phyloP scores from a whole-genome alignment of 1,284 basidiomycete species.

The Neonothopanus nambi region DNA sequence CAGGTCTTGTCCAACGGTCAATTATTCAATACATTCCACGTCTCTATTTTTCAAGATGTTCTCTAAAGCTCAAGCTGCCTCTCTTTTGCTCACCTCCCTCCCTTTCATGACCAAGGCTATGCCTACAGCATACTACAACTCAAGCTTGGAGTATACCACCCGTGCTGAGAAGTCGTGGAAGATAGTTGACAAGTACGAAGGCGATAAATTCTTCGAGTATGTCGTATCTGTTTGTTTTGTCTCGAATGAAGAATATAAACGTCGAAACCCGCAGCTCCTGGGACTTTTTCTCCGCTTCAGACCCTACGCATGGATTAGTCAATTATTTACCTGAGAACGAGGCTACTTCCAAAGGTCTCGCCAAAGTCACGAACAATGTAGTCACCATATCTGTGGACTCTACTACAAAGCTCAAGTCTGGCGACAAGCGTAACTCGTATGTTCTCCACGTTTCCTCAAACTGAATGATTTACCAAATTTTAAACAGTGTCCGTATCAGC shows the following conservation, averaged over 20 bases:
- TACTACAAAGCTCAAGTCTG: constrained; percentile 4
- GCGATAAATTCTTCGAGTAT: constrained; percentile 15
- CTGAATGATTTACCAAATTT: not conserved
- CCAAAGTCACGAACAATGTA: constrained; percentile 3
- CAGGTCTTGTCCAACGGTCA: constrained; percentile 3
- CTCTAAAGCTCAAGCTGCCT: not conserved
- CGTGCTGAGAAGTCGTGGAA: constrained; percentile 10
- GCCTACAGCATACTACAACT: not conserved
- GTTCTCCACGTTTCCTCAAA: not conserved
- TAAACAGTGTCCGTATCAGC: constrained; percentile 16
- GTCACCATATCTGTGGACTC: constrained; percentile 14
- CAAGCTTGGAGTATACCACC: not conserved
- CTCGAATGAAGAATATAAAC: not conserved
- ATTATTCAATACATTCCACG: not conserved
- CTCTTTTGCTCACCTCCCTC: not conserved
- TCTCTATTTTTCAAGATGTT: not conserved
- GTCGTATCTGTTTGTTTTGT: not conserved
- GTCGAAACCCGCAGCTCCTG: constrained; percentile 6
- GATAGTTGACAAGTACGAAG: constrained; percentile 14
- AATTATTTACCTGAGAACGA: constrained; percentile 12
- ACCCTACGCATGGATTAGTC: constrained; percentile 18
- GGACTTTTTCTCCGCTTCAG: constrained; percentile 9
- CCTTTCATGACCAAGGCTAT: not conserved
- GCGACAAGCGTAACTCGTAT: constrained; percentile 16
- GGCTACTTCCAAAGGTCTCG: constrained; percentile 12